A percentile compares a stretch with the other conserved stretches of the same genome.
Conservation (phyloP, 1,139 yeast species). For the Geotrichum reessii region DNA sequence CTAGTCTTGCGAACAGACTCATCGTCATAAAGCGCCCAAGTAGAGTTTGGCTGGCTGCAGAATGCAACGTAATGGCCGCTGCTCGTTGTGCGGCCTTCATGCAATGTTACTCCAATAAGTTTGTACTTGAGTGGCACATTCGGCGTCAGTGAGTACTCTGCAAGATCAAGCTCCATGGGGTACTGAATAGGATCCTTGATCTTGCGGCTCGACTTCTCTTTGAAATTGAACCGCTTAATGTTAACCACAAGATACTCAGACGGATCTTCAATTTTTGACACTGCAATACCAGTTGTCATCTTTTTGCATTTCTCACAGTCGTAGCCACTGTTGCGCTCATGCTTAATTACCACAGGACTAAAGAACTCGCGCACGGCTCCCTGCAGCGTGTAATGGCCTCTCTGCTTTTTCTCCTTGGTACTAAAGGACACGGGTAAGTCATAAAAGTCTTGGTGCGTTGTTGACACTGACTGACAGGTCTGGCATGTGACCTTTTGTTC, state of each 20-base stretch:
- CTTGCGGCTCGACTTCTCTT: constrained; percentile 57
- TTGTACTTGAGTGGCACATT: constrained; percentile 57
- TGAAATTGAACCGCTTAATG: constrained; percentile 68
- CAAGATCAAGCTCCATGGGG: constrained; percentile 68
- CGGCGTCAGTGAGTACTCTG: constrained; percentile 47
- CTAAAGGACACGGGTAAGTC: constrained; percentile 62
- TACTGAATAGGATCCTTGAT: constrained; percentile 82
- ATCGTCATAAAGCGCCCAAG: constrained; percentile 94
- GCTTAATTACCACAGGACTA: constrained; percentile 66
- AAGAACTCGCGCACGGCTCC: constrained; percentile 75
- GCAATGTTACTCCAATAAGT: constrained; percentile 81
- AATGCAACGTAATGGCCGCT: constrained; percentile 92
- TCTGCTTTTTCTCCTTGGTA: constrained; percentile 41
- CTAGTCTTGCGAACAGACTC: constrained; percentile 72
- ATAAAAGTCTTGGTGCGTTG: constrained; percentile 88
- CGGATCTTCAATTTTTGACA: constrained; percentile 65
- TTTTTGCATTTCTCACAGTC: constrained; percentile 81
- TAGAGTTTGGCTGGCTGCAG: constrained; percentile 75
- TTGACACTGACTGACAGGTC: constrained; percentile 72
- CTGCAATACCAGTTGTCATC: constrained; percentile 71
- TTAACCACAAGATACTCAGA: constrained; percentile 88
- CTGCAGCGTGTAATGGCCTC: constrained; percentile 56
- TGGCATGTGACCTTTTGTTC: constrained; percentile 81
- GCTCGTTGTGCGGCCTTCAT: constrained; percentile 86
- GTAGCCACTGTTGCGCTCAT: constrained; percentile 59